Base-by-base conservation (phyloP, 1,284 basidiomycete species). In the Ceratobasidium sp. region DNA sequence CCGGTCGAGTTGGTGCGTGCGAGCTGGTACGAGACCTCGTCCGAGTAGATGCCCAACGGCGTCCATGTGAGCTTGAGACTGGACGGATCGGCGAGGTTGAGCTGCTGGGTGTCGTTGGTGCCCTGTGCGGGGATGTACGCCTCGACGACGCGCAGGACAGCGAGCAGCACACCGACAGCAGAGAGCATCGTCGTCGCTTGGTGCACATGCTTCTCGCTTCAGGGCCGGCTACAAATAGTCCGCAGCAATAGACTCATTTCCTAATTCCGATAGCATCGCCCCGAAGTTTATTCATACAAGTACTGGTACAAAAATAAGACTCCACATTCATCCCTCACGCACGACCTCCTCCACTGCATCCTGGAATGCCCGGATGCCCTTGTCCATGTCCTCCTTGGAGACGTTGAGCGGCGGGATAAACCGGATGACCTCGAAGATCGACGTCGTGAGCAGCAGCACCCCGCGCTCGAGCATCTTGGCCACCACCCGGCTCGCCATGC, bases 381-480 rank as follows among this genome's bases (percentile, higher is more conserved):
- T 85, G 73, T 80, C 83, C 81, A 92, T 84, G 79, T 93, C 89
- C 78, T 85, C 85, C 82, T 88, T 81, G 49, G 86, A 84, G 79
- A 92, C 86, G 79, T 89, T 89, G 77, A 93, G 81, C 63, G 92
- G 85, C 9, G 92, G 91, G 79, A 92, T 92, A 83, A 96, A 95
- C 80, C 93, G 83, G 75, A 95, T 78, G 78, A 92, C 90, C 81
- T 93, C 91, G 80, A 92, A 94, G 37, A 91, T 85, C 75, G 90
- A 92, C 39, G 92, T 94, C 27, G 92, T 93, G 77, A 94, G 83
- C 51, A 95, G 88, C 76, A 96, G 81, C 85, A 96, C 83, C 51
- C 92, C 93, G 81, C 92, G 91, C 81, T 94, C 92, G 75, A 94
- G 84, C 82, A 94, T 95, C 80, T 89, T 89, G 81, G 89, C 88